These are phyloP conservation scores for Xylariomycetidae sp. DNA, from an alignment of 2,329 filamentous ascomycete genomes.

Conservation along the genomic window DNA sequence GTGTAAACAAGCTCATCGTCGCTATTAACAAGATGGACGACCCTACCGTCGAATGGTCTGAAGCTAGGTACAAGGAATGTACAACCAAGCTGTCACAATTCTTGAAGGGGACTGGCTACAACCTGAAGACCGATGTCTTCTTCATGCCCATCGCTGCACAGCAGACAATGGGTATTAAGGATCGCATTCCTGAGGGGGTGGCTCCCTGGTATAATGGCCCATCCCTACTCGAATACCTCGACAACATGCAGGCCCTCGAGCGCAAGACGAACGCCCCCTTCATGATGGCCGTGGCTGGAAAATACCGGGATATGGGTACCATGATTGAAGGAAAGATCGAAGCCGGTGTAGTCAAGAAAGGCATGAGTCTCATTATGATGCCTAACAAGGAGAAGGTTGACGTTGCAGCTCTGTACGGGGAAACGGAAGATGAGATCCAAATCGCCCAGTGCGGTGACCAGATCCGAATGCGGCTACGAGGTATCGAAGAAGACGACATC, in stretches of 20 bases:
- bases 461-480: constrained; percentile 84
- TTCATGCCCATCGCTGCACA: constrained; percentile 98
- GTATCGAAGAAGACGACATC: constrained; percentile 96
- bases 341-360: constrained; percentile 89
- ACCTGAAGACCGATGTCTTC: constrained; percentile 84
- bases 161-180: constrained; percentile 79
- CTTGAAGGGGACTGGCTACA: constrained; percentile 89
- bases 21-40: constrained; percentile 99
- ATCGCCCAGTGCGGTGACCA: constrained; percentile 90
- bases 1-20: constrained; percentile 93
- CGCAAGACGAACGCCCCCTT: constrained; percentile 96
- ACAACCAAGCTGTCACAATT: constrained; percentile 82
- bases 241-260: constrained; percentile 86
- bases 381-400: constrained; percentile 81
- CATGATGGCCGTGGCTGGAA: constrained; percentile 97
- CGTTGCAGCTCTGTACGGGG: constrained; percentile 83
- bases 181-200: constrained; percentile 71
- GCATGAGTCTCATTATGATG: constrained; percentile 85
- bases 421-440: constrained; percentile 87
- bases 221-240: constrained; percentile 91
- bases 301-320: constrained; percentile 96
- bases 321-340: constrained; percentile 98
- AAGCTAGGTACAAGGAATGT: constrained; percentile 90
- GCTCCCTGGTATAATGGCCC: constrained; percentile 85
- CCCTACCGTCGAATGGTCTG: constrained; percentile 89